These are phyloP conservation scores for Clavispora vitiphila DNA, from an alignment of 805 yeast genomes.

Conservation along the genomic window DNA sequence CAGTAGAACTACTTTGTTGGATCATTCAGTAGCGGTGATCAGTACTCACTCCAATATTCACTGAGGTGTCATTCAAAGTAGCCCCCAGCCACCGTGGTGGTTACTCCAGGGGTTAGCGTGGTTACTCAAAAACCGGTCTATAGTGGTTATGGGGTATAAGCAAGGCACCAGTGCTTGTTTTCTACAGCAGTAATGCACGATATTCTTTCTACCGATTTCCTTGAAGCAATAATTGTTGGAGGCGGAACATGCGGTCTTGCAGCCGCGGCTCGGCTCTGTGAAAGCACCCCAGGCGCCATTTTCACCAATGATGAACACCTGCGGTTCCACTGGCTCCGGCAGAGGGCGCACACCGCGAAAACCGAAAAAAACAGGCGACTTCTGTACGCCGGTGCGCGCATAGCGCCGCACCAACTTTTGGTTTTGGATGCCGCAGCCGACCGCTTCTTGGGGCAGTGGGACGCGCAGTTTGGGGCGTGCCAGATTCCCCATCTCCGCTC, in stretches of 20 bases:
- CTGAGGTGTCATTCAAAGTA: too few species aligned
- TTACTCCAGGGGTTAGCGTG: too few species aligned
- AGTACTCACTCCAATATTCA: too few species aligned
- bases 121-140: background rate
- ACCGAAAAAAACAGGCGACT: background rate
- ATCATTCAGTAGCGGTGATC: too few species aligned
- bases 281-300: constrained; percentile 37
- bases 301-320: constrained; percentile 46
- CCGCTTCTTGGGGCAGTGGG: constrained; percentile 39
- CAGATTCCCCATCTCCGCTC: constrained; percentile 39
- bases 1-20: too few species aligned
- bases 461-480: constrained; percentile 37
- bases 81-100: background rate
- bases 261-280: constrained; percentile 37
- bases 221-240: constrained; percentile 38
- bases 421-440: constrained; percentile 33
- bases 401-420: constrained; percentile 14
- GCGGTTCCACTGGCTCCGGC: constrained; percentile 41
- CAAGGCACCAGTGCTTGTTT: background rate
- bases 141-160: background rate
- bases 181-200: constrained; percentile 3
- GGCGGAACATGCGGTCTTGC: constrained; percentile 46
- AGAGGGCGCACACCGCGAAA: constrained; percentile 3
- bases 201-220: constrained; percentile 16
- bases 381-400: background rate